These are phyloP conservation scores for Yamadazyma paraphyllophila DNA, from an alignment of 805 yeast species.

Conservation along the genomic window DNA sequence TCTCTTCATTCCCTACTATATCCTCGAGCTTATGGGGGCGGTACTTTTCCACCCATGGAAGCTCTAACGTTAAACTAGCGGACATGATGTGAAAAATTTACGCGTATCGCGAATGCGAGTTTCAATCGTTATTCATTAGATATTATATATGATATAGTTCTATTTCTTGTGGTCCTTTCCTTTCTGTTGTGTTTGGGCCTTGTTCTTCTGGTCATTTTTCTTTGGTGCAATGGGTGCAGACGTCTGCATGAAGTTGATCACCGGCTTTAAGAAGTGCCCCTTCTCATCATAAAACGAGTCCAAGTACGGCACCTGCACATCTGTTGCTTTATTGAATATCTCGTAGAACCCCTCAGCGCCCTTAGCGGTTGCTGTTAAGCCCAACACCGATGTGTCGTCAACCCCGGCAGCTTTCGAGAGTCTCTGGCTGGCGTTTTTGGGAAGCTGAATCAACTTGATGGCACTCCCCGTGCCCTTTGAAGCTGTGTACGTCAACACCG, in stretches of 20 bases:
- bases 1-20: constrained; percentile 91
- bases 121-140: not conserved
- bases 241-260: constrained; percentile 44
- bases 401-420: constrained; percentile 30
- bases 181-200: not conserved
- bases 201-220: not conserved
- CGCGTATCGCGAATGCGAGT: not conserved
- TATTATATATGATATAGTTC: not conserved
- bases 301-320: constrained; percentile 48
- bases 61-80: constrained; percentile 23
- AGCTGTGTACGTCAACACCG: constrained; percentile 51
- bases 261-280: constrained; percentile 27
- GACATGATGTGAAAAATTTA: constrained; percentile 5
- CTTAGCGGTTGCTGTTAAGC: constrained; percentile 26
- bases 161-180: not conserved
- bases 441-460: constrained; percentile 62
- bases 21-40: constrained; percentile 78
- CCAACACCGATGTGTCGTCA: constrained; percentile 32
- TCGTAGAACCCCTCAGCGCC: constrained; percentile 30
- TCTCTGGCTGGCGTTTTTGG: constrained; percentile 38
- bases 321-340: constrained; percentile 28
- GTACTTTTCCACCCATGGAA: constrained; percentile 85
- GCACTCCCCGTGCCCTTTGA: constrained; percentile 23
- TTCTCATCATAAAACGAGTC: constrained; percentile 27
- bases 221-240: constrained; percentile 39